Evolutionary conservation across 169 alveolate species (phyloP), one percentile per base, ranked within the genome.

Genomic region (Theileria equi): DNA sequence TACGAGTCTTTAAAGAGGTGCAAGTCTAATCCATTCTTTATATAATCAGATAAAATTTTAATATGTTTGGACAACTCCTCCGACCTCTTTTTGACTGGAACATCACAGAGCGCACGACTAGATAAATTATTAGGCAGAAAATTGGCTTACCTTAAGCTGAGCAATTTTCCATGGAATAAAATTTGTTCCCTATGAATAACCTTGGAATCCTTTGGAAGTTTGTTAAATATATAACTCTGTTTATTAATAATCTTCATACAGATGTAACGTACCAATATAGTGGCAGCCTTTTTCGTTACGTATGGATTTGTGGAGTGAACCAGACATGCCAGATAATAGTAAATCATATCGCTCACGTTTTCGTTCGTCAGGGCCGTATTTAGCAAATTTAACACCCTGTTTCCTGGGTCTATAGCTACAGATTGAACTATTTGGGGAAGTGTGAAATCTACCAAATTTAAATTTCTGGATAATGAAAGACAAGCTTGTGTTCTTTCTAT

Each of bases 401-500:
- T 68, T 5, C 82, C 82, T 1, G 82, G 82, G 41, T 71, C 82
- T 17, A 71, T 50, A 28, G 34, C 48, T 19, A 71, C 69, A 43
- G 71, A 61, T 44, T 71, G 82, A 16, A 71, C 76, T 13, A 71
- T 67, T 32, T 71, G 82, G n/a, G 67, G 73, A 23, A 61, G 60
- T 29, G 45, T 34, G 68, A 58, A 26, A 13, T 66, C 54, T 19
- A 61, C 68, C 16, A 57, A 19, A 5, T 26, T 44, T 40, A 50
- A 50, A 58, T 60, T 71, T 49, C 62, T 48, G 19, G 82, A 50
- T 10, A 71, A 53, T 2, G 54, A 29, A 11, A 58, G 68, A 25
- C 82, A 71, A 21, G 82, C 63, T 61, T 71, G 82, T 4, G 82
- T 71, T 36, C 82, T 66, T 43, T 71, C 76, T 21, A 71, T 61